Evolutionary conservation across 371 early-diverging fungal genomes (phyloP), one percentile per base, ranked within the genome.

Genomic region (Coelomomyces lativittatus): DNA sequence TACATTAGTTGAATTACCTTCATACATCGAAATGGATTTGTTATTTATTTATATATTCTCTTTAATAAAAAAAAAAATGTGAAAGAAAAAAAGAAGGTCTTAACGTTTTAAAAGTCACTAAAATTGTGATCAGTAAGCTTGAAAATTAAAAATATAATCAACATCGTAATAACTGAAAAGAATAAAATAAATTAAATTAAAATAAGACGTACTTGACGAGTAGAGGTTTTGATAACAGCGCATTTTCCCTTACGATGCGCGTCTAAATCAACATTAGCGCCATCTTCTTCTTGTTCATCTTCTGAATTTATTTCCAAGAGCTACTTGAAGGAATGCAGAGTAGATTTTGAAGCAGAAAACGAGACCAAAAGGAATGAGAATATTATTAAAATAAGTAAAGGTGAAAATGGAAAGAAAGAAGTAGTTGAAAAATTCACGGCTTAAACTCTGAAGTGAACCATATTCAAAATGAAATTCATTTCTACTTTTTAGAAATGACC

Each of bases 191-290:
- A 14, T 14, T n/a, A 11, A 14, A 39, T 10, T 10, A 39, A 15
- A 1, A 4, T 12, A 11, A 39, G 32, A 27, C 28, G 33, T 65
- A 86, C 86, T 75, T 91, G 91, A 50, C 97, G 72, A 30, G 92
- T 92, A 0, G 91, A 84, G 12, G 98, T 95, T 59, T 89, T 91
- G 44, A 98, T 83, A 12, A 98, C 97, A 24, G 98, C 98, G 56
- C 93, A 96, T 59, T 91, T 89, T 50, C 95, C 96, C 58, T 88
- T 84, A 49, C 87, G 75, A 61, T 80, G 80, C 25, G 85, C 83
- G 55, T 91, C 91, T 58, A 89, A 58, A 56, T 96, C 92, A 35
- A 88, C 79, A 55, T 85, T 88, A 14, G 91, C 90, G 32, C 92
- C 97, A 52, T 95, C 93, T 49, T 86, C 86, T 51, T 83, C 85